Evolutionary conservation across 306 rosid species (phyloP).

Genomic region (Quercus aquifolioides): DNA sequence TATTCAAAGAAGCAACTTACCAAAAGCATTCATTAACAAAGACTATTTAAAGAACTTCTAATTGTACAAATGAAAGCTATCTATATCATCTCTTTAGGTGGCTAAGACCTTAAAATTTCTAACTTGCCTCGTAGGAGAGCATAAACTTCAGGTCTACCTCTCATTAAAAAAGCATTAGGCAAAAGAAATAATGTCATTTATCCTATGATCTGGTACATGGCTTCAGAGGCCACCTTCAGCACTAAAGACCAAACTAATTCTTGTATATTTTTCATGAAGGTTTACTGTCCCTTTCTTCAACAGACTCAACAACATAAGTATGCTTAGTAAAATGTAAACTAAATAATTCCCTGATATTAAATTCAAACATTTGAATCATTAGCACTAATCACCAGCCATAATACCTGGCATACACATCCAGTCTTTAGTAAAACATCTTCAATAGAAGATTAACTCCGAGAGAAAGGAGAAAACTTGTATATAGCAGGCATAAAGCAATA

Average conservation of each 20-base stretch:
- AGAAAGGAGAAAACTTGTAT: slow-evolving; percentile 53
- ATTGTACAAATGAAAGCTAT: too few relatives aligned
- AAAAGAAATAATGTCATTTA: not conserved
- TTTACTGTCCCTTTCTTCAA: not conserved
- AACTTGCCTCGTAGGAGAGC: too few relatives aligned
- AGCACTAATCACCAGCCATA: not conserved
- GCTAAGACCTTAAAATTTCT: too few relatives aligned
- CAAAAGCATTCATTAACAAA: too few relatives aligned
- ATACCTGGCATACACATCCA: not conserved
- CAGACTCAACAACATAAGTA: not conserved
- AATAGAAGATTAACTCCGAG: not conserved
- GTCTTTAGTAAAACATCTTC: not conserved
- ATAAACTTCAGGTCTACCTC: too few relatives aligned
- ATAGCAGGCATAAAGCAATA: slow-evolving; percentile 66
- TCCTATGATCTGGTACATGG: not conserved
- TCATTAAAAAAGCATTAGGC: too few relatives aligned
- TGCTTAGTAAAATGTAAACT: not conserved
- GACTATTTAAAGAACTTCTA: too few relatives aligned
- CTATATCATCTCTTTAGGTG: too few relatives aligned
- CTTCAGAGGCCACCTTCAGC: not conserved
- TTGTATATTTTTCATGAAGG: not conserved
- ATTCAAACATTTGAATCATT: not conserved
- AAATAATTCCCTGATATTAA: not conserved
- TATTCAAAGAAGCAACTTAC: too few relatives aligned
- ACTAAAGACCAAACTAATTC: not conserved